A percentile compares a stretch with the other conserved stretches of the same genome.
Evolutionary conservation across 352 stramenopile genomes (phyloP).

Genomic region (Phytophthora litchii): DNA sequence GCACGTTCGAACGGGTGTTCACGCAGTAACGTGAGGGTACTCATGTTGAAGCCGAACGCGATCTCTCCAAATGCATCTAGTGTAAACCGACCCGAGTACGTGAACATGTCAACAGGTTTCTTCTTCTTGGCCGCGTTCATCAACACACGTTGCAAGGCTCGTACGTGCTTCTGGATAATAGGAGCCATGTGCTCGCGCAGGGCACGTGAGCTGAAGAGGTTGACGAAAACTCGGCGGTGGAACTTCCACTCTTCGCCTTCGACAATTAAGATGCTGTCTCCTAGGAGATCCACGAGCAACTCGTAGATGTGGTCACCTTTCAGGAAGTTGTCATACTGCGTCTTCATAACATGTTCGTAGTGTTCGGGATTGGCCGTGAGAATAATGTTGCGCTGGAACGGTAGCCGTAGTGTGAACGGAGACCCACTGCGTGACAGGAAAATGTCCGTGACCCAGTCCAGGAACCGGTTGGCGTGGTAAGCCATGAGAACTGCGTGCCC

Average conservation of each 20-base stretch:
- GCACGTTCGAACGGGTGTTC: constrained; percentile 41
- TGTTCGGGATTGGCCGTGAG: constrained; percentile 35
- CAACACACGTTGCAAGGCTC: constrained; percentile 37
- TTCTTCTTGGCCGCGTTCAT: background rate
- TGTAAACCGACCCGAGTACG: constrained; percentile 33
- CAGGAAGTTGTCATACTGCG: constrained; percentile 73
- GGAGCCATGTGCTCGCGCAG: constrained; percentile 54
- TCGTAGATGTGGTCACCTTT: constrained; percentile 64
- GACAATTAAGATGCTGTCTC: constrained; percentile 71
- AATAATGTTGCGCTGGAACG: constrained; percentile 37
- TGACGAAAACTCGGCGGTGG: constrained; percentile 84
- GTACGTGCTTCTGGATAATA: constrained; percentile 49
- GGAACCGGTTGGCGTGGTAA: constrained; percentile 28
- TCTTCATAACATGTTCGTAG: constrained; percentile 65
- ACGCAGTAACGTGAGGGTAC: constrained; percentile 23
- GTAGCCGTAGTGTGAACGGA: constrained; percentile 31
- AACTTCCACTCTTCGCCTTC: constrained; percentile 69
- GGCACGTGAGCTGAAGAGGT: constrained; percentile 80
- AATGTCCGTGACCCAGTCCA: constrained; percentile 41
- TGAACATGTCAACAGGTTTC: constrained; percentile 30
- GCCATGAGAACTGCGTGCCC: constrained; percentile 37
- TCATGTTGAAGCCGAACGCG: constrained; percentile 40
- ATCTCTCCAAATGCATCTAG: constrained; percentile 44
- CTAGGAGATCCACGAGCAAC: constrained; percentile 61
- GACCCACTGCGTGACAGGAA: constrained; percentile 21